Percentiles rank a stretch among this genome's conserved stretches.
Conservation (phyloP, 768 basidiomycete species). For the Rhodotorula diobovata region DNA sequence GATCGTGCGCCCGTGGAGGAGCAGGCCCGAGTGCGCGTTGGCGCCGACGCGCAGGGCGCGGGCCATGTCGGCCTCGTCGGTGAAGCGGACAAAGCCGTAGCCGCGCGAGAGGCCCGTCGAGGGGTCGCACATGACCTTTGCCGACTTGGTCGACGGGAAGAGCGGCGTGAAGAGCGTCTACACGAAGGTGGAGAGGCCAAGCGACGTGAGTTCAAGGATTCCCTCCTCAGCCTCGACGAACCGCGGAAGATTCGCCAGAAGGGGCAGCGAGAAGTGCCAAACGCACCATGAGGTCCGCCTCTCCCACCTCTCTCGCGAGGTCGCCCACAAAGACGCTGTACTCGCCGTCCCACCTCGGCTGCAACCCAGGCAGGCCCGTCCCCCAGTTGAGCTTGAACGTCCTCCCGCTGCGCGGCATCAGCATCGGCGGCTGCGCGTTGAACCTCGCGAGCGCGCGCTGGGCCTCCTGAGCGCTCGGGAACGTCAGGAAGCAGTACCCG, state of each 20-base stretch:
- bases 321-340: constrained; percentile 94
- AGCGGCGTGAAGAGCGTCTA: constrained; percentile 64
- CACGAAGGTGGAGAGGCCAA: too few species aligned
- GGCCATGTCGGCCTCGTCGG: constrained; percentile 80
- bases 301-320: constrained; percentile 84
- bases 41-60: constrained; percentile 65
- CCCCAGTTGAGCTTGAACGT: constrained; percentile 60
- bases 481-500: constrained; percentile 82
- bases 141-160: constrained; percentile 87
- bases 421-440: constrained; percentile 51
- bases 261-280: constrained; percentile 44
- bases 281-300: constrained; percentile 89
- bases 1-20: constrained; percentile 40
- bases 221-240: too few species aligned
- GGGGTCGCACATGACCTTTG: constrained; percentile 60
- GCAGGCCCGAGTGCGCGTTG: constrained; percentile 60
- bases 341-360: constrained; percentile 53
- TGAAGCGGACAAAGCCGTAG: constrained; percentile 90
- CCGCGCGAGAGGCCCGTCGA: constrained; percentile 81
- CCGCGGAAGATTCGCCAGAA: too few species aligned
- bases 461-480: constrained; percentile 66
- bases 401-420: constrained; percentile 79
- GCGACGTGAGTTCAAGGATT: too few species aligned
- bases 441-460: constrained; percentile 67
- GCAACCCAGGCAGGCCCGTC: constrained; percentile 42